Percentiles rank a stretch among this genome's conserved stretches.
phyloP scores from a whole-genome alignment of 1,139 yeast genomes.

The Saccharomycopsis hybrid region DNA sequence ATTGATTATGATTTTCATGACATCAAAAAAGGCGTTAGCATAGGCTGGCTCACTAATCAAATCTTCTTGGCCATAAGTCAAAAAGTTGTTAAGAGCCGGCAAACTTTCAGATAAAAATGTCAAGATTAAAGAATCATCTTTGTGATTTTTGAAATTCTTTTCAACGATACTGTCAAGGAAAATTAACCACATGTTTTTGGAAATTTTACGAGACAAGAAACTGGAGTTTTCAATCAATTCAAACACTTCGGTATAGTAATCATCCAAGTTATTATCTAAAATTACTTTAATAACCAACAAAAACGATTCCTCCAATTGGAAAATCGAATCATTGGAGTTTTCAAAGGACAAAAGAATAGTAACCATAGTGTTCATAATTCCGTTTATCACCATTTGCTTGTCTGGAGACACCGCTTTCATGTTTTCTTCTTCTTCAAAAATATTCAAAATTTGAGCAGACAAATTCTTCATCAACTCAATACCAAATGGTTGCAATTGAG shows the following conservation, averaged over 20 bases:
- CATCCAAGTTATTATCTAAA: conserved; percentile 59
- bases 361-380: conserved; percentile 79
- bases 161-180: conserved; percentile 44
- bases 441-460: conserved; percentile 71
- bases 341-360: conserved; percentile 86
- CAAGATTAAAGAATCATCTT: conserved; percentile 42
- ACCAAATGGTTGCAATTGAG: conserved; percentile 90
- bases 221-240: conserved; percentile 84
- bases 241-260: conserved; percentile 74
- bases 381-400: conserved; percentile 83
- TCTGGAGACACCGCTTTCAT: conserved; percentile 48
- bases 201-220: conserved; percentile 62
- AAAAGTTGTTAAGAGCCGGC: conserved; percentile 69
- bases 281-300: conserved; percentile 69
- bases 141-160: conserved; percentile 40
- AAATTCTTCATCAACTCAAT: conserved; percentile 76
- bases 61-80: conserved; percentile 62
- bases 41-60: conserved; percentile 32
- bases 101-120: conserved; percentile 70
- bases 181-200: conserved; percentile 72
- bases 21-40: conserved; percentile 30
- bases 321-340: conserved; percentile 62
- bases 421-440: conserved; percentile 58
- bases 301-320: conserved; percentile 63
- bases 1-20: conserved; percentile 32